phyloP scores from a whole-genome alignment of 1,139 yeast species.

The Sugiyamaella xylanicola region DNA sequence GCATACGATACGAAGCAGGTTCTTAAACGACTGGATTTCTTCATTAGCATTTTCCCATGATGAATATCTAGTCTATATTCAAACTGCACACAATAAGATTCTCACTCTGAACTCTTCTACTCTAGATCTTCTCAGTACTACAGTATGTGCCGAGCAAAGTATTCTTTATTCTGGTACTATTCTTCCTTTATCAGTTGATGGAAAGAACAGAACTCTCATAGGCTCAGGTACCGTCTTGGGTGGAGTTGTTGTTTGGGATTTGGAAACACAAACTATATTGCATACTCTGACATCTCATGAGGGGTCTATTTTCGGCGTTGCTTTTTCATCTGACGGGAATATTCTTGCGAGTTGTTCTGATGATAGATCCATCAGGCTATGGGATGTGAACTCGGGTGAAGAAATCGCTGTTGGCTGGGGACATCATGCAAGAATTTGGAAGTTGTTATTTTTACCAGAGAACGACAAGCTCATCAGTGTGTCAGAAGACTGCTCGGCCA shows the following conservation, averaged over 20 bases:
- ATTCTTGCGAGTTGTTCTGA: slow-evolving; percentile 83
- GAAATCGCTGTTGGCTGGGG: slow-evolving; percentile 90
- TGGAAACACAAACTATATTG: slow-evolving; percentile 47
- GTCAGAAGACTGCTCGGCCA: slow-evolving; percentile 89
- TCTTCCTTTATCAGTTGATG: slow-evolving; percentile 45
- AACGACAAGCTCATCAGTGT: slow-evolving; percentile 55
- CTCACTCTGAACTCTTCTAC: slow-evolving; percentile 48
- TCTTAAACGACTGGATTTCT: slow-evolving; percentile 75
- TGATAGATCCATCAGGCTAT: slow-evolving; percentile 82
- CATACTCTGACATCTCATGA: slow-evolving; percentile 73
- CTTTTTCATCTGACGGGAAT: slow-evolving; percentile 57
- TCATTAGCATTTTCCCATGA: slow-evolving; percentile 54
- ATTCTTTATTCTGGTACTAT: slow-evolving; percentile 86
- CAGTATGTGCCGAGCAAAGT: slow-evolving; percentile 67
- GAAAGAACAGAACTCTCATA: slow-evolving; percentile 46
- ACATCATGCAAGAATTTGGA: slow-evolving; percentile 94
- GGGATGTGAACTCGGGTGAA: slow-evolving; percentile 59
- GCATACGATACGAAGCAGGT: slow-evolving; percentile 11
- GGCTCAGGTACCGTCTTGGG: slow-evolving; percentile 94
- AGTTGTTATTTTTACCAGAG: slow-evolving; percentile 56
- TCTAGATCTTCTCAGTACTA: slow-evolving; percentile 45
- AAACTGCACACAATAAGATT: slow-evolving; percentile 83
- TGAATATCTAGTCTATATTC: slow-evolving; percentile 46
- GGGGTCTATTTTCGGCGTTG: slow-evolving; percentile 87
- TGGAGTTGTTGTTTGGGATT: slow-evolving; percentile 76